Evolutionary conservation across 2,329 filamentous ascomycete species (phyloP).

Genomic region (Plenodomus biglobosus): DNA sequence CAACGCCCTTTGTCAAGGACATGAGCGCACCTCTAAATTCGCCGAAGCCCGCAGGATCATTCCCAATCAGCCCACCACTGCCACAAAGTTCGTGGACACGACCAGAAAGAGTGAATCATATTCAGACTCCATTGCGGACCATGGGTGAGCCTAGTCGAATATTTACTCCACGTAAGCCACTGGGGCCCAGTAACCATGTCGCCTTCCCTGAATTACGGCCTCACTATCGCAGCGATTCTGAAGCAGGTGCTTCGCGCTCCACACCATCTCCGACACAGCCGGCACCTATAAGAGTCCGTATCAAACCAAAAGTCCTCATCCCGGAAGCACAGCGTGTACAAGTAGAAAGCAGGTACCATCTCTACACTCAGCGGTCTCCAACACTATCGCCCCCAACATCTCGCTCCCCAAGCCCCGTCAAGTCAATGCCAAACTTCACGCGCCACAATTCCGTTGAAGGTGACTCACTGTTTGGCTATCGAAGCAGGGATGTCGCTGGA

Average conservation of each 20-base stretch:
- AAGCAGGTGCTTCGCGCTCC: constrained; percentile 8
- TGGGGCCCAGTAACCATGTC: neutral
- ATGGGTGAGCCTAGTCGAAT: constrained; percentile 11
- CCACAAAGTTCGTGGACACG: constrained; percentile 19
- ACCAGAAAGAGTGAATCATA: constrained; percentile 1
- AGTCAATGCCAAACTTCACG: constrained; percentile 24
- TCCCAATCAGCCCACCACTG: constrained; percentile 28
- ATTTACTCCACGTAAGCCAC: constrained; percentile 18
- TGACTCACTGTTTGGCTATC: constrained; percentile 28
- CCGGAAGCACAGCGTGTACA: constrained; percentile 10
- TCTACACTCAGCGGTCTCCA: constrained; percentile 17
- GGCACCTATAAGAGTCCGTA: constrained; percentile 23
- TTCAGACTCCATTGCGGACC: constrained; percentile 2
- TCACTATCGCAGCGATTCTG: constrained; percentile 13
- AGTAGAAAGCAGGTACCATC: constrained; percentile 15
- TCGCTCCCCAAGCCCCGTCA: constrained; percentile 23
- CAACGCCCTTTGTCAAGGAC: constrained; percentile 4
- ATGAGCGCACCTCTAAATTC: constrained; percentile 11
- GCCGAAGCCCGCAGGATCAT: constrained; percentile 26
- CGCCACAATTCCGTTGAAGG: constrained; percentile 22
- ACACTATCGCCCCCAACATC: constrained; percentile 11
- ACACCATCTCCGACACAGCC: constrained; percentile 9
- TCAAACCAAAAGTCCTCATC: constrained; percentile 19
- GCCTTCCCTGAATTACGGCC: constrained; percentile 2
- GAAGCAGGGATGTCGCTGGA: constrained; percentile 12